A percentile compares a stretch with the other conserved stretches of the same genome.
Evolutionary conservation across 1,284 basidiomycete genomes (phyloP).

Genomic region (Apiotrichum siamense): DNA sequence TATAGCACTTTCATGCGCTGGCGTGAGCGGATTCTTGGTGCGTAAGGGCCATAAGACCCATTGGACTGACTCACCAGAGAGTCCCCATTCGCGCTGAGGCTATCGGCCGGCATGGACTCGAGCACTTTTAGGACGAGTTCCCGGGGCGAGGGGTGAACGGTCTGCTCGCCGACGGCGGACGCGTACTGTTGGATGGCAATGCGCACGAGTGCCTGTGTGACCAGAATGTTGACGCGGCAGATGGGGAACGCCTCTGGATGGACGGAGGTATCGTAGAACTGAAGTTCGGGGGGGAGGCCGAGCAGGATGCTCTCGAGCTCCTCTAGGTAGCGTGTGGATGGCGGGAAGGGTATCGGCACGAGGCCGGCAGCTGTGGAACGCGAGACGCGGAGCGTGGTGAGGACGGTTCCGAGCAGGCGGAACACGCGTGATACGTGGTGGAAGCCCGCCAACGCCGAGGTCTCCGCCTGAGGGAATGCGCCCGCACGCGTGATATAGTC

Average conservation of each 20-base stretch:
- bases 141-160: neutral
- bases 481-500: conserved; percentile 29
- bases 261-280: conserved; percentile 4
- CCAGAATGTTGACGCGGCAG: conserved; percentile 28
- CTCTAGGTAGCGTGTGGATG: conserved; percentile 14
- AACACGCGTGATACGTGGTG: conserved; percentile 28
- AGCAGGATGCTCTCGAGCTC: conserved; percentile 17
- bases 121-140: neutral
- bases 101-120: conserved; percentile 23
- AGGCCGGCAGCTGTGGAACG: neutral
- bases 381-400: neutral
- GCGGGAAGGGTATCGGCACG: conserved; percentile 3
- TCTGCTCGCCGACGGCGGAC: conserved; percentile 13
- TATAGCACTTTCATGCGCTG: neutral
- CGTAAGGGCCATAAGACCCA: no score
- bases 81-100: conserved; percentile 31
- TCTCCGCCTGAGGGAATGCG: conserved; percentile 25
- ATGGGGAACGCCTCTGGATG: conserved; percentile 16
- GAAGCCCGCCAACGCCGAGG: conserved; percentile 26
- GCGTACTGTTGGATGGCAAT: conserved; percentile 29
- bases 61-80: no score
- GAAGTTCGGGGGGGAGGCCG: conserved; percentile 16
- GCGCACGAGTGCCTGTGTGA: conserved; percentile 26
- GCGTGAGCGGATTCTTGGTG: no score
- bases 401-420: conserved; percentile 21